Evolutionary conservation across 345 rosid species (phyloP), one percentile per base, ranked within the genome.

Genomic region (Mercurialis annua): DNA sequence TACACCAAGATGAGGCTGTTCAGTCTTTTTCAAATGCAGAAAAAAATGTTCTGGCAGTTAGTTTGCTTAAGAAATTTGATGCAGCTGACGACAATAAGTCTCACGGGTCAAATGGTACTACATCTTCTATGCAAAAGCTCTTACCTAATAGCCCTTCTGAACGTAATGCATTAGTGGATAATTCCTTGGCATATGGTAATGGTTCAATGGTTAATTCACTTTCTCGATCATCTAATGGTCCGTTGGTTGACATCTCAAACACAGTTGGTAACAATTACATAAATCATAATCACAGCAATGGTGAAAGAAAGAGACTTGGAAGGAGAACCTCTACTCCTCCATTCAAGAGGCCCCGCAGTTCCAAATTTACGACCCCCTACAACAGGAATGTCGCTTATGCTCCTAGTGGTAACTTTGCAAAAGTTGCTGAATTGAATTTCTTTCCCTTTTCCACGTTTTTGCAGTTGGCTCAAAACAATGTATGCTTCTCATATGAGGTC

Each of bases 271-370:
- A 56, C 49, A 36, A 49, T 68, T 61, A 69, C 67, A 64, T 78
- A 67, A 75, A 76, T 66, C 71, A 46, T 61, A 73, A 71, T 62
- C 82, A 66, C 66, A 67, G 57, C 69, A 74, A 68, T 64, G 44
- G 49, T 44, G 85, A 81, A 73, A 86, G 81, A 81, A 87, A 76
- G 80, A 87, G 80, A 76, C 42, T 76, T 62, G 85, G 84, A 54
- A 77, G 80, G 55, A 70, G 71, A 59, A 71, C 48, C 66, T 86
- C 78, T 29, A 43, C 67, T 55, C 77, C 96, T 68, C 90, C 91
- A 68, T 94, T 89, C 77, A 94, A 91, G 82, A 87, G 76, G 81
- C 97, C 99, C 17, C 85, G 95, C 51, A 81, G 66, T 77, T 84
- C 92, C 49, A 78, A 82, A 64, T 84, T 85, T 71, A 79, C 74